Conservation (phyloP, 2,329 filamentous ascomycete species). For the Talaromyces albobiverticillius region DNA sequence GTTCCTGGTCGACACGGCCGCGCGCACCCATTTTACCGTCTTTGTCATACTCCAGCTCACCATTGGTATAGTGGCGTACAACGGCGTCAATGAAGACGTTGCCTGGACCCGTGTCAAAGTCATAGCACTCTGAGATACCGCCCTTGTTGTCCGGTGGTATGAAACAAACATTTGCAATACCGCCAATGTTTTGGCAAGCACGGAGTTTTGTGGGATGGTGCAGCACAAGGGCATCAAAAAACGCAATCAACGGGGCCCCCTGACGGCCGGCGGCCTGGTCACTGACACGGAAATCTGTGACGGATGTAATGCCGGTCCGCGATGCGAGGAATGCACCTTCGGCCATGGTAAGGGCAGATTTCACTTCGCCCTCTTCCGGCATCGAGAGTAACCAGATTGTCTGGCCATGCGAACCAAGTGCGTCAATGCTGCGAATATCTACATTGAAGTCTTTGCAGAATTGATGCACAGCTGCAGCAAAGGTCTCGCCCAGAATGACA, state of each 20-base stretch:
- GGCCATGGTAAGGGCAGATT: constrained; percentile 54
- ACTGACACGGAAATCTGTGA: constrained; percentile 58
- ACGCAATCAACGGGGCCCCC: constrained; percentile 55
- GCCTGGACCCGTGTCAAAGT: constrained; percentile 57
- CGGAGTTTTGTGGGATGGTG: constrained; percentile 57
- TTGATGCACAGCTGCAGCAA: constrained; percentile 50
- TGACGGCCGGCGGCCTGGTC: constrained; percentile 57
- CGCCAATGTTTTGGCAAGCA: constrained; percentile 61
- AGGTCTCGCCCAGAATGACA: constrained; percentile 55
- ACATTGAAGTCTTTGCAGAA: constrained; percentile 50
- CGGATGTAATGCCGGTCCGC: constrained; percentile 56
- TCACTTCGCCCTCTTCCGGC: constrained; percentile 47
- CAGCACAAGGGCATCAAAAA: constrained; percentile 57
- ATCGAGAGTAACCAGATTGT: constrained; percentile 58
- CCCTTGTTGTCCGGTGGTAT: constrained; percentile 48
- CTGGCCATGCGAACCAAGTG: constrained; percentile 58
- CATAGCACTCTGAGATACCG: constrained; percentile 42
- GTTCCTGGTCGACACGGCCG: constrained; percentile 49
- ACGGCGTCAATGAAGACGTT: constrained; percentile 58
- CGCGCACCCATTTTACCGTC: constrained; percentile 51
- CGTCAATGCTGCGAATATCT: constrained; percentile 48
- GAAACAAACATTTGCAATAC: constrained; percentile 61
- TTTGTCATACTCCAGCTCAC: constrained; percentile 50
- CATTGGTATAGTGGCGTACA: constrained; percentile 54
- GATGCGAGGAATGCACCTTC: constrained; percentile 56